Conservation (phyloP, 306 rosid genomes). For the Cyamopsis tetragonoloba region DNA sequence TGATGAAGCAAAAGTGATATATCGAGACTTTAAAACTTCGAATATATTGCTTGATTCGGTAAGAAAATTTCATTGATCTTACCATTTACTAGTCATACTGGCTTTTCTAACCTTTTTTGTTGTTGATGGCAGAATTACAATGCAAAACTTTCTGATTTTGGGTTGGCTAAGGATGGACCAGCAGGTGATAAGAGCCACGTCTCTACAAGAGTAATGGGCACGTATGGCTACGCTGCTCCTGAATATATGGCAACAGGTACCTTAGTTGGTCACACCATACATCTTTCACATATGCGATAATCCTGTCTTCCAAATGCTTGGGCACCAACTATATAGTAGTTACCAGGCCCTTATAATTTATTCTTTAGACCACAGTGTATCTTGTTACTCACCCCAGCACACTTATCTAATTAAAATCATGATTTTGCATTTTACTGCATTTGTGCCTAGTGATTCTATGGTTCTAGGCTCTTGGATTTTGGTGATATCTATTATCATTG, state of each 20-base stretch:
- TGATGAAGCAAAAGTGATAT: conserved; percentile 88
- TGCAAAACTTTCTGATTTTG: conserved; percentile 94
- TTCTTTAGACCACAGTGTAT: neutral
- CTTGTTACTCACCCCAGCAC: neutral
- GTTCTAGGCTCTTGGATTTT: neutral
- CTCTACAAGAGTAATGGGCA: conserved; percentile 97
- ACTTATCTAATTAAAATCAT: neutral
- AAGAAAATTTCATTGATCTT: conserved; percentile 17
- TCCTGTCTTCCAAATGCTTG: neutral
- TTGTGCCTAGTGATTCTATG: neutral
- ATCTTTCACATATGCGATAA: neutral
- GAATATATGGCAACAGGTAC: conserved; percentile 97
- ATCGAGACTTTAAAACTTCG: conserved; percentile 80
- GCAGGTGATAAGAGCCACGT: conserved; percentile 80
- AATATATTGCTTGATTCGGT: conserved; percentile 84
- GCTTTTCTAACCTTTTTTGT: conserved; percentile 23
- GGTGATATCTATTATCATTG: neutral
- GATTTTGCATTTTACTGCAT: neutral
- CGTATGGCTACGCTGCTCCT: conserved; percentile 96
- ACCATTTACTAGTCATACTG: conserved; percentile 10
- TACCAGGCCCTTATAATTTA: neutral
- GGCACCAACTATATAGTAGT: neutral
- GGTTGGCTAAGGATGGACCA: conserved; percentile 97
- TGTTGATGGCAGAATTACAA: conserved; percentile 50
- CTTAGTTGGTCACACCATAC: conserved; percentile 2